These are phyloP conservation scores for Rhododendron molle DNA, from an alignment of 148 eudicot genomes.

Conservation along the genomic window DNA sequence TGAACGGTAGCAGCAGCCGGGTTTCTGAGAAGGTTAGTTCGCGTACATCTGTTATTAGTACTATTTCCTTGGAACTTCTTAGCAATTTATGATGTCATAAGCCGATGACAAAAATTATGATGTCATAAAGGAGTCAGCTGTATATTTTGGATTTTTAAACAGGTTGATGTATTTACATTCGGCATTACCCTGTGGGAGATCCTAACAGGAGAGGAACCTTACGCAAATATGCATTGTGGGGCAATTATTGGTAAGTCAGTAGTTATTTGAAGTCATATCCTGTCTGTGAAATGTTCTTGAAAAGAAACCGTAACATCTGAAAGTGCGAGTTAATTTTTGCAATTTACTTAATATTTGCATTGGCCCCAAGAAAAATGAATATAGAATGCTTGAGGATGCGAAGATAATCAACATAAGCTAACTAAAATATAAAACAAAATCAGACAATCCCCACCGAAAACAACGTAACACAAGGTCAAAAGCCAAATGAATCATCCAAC, in stretches of 20 bases:
- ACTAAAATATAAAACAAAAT: neutral
- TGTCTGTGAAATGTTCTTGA: neutral
- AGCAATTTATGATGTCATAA: conserved; percentile 14
- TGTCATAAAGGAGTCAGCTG: neutral
- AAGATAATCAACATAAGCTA: neutral
- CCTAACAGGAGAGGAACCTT: conserved; percentile 89
- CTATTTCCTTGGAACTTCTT: conserved; percentile 25
- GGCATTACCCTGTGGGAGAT: conserved; percentile 94
- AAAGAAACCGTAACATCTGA: neutral
- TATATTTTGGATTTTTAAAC: conserved; percentile 25
- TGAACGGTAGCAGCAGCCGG: conserved; percentile 80
- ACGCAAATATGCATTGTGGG: conserved; percentile 94
- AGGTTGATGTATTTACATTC: conserved; percentile 98
- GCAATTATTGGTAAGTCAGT: conserved; percentile 69
- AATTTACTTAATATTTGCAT: neutral
- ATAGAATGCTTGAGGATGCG: neutral
- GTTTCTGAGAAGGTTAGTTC: conserved; percentile 83
- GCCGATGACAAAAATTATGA: no score
- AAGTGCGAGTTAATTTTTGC: neutral
- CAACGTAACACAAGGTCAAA: neutral
- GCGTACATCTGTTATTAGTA: conserved; percentile 14
- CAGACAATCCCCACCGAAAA: neutral
- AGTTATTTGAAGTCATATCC: neutral
- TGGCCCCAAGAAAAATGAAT: neutral
- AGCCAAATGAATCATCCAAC: neutral